Evolutionary conservation across 495 filamentous ascomycete species (phyloP), one percentile per base, ranked within the genome.

Genomic region (Annulohypoxylon bovei): DNA sequence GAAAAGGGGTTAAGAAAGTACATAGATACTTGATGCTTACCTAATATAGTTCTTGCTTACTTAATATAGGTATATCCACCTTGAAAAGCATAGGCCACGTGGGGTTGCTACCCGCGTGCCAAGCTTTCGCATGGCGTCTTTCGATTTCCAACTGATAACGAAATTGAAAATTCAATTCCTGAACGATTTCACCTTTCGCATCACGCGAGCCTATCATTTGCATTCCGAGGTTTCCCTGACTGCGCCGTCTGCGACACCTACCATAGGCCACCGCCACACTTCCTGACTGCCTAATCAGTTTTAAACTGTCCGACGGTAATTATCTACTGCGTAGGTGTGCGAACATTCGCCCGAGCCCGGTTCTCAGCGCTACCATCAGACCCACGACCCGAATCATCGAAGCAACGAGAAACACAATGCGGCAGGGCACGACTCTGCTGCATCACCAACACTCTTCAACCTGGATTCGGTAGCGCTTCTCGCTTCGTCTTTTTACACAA

Each of bases 391-490:
- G 37, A 59, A 35, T 56, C 30, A 72, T 44, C 65, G 65, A 68
- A 65, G 20, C 64, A 44, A 50, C 52, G 33, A 67, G 69, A 56
- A 73, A 28, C 75, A 76, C 61, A 62, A 79, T 79, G 77, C 69
- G 65, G 77, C 74, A 72, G 75, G 75, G 68, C 55, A 40, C 40
- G 11, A 35, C 77, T 79, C 77, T 75, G 74, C 74, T 75, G 76
- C 74, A 76, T 74, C 72, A 65, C 65, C 69, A 65, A 59, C 63
- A 67, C 47, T 57, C 37, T 73, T 77, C 81, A 83, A 66, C 55
- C 82, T 84, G 82, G 82, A 84, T 83, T 76, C 80, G 67, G 73
- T 80, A 79, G 73, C 76, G 5, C 68, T 73, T 55, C 52, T 73
- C 54, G 62, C 72, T 50, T 66, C 68, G 62, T 66, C 68, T 61